Percentiles rank a stretch among this genome's conserved stretches.
Evolutionary conservation across 1,139 yeast species (phyloP).

Genomic region (Suhomyces bolitotheri): DNA sequence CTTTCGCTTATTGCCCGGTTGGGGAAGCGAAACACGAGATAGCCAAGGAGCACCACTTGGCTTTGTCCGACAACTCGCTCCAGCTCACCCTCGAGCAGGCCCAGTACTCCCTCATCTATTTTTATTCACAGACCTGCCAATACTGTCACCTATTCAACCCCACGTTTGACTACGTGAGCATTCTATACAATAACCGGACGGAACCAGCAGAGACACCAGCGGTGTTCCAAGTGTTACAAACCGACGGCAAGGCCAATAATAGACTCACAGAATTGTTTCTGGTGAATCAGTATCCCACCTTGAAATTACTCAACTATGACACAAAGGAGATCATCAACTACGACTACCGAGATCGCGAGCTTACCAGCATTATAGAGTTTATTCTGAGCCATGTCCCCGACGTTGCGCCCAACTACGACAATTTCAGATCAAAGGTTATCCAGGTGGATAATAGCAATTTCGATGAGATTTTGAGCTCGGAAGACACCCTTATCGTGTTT

Average conservation of each 20-base stretch:
- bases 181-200: slow-evolving; percentile 25
- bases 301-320: slow-evolving; percentile 31
- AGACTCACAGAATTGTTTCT: slow-evolving; percentile 28
- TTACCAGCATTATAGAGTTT: slow-evolving; percentile 27
- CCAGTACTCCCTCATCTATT: slow-evolving; percentile 42
- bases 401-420: slow-evolving; percentile 23
- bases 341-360: slow-evolving; percentile 22
- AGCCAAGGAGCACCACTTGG: slow-evolving; percentile 15
- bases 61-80: slow-evolving; percentile 21
- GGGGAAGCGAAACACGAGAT: slow-evolving; percentile 1
- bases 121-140: slow-evolving; percentile 39
- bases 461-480: slow-evolving; percentile 9
- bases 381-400: slow-evolving; percentile 17
- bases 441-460: slow-evolving; percentile 11
- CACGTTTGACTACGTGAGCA: slow-evolving; percentile 34
- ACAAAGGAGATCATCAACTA: slow-evolving; percentile 31
- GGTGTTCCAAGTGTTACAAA: slow-evolving; percentile 33
- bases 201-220: slow-evolving; percentile 3
- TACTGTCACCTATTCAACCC: slow-evolving; percentile 41
- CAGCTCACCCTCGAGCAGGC: slow-evolving; percentile 22
- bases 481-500: slow-evolving; percentile 29
- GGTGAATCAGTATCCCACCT: slow-evolving; percentile 33
- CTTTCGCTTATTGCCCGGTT: neutral
- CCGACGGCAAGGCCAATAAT: slow-evolving; percentile 29
- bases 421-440: slow-evolving; percentile 18